These are phyloP conservation scores for Cordia subcordata DNA, from an alignment of 257 asterid species.

Conservation along the genomic window DNA sequence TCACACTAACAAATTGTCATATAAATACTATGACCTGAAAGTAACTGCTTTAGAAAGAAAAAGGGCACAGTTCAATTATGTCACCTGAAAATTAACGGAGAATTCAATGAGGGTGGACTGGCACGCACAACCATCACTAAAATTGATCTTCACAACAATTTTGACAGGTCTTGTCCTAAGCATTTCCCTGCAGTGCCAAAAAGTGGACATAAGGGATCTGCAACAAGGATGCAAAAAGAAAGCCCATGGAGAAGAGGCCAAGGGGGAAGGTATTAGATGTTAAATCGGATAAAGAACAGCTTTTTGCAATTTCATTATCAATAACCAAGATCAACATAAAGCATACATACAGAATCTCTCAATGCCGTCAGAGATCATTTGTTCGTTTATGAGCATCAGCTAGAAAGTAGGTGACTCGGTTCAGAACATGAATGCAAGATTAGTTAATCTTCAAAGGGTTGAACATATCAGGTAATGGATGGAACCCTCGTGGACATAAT, in stretches of 20 bases:
- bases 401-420: too few relatives aligned
- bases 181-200: conserved; percentile 17
- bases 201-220: neutral
- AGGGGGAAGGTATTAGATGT: neutral
- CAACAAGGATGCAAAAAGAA: neutral
- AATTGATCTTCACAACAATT: conserved; percentile 22
- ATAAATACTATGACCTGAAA: neutral
- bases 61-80: neutral
- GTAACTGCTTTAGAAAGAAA: neutral
- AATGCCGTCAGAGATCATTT: too few relatives aligned
- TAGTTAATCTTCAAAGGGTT: too few relatives aligned
- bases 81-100: conserved; percentile 19
- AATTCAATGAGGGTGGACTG: conserved; percentile 15
- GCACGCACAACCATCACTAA: conserved; percentile 28
- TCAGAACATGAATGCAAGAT: too few relatives aligned
- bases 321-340: neutral
- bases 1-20: neutral
- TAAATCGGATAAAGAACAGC: neutral
- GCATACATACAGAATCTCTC: too few relatives aligned
- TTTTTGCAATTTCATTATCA: neutral
- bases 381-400: neutral
- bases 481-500: neutral
- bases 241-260: neutral
- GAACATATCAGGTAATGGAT: too few relatives aligned
- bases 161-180: conserved; percentile 19